Conservation (phyloP, 2,329 filamentous ascomycete species). For the Pseudodiploospora longispora region DNA sequence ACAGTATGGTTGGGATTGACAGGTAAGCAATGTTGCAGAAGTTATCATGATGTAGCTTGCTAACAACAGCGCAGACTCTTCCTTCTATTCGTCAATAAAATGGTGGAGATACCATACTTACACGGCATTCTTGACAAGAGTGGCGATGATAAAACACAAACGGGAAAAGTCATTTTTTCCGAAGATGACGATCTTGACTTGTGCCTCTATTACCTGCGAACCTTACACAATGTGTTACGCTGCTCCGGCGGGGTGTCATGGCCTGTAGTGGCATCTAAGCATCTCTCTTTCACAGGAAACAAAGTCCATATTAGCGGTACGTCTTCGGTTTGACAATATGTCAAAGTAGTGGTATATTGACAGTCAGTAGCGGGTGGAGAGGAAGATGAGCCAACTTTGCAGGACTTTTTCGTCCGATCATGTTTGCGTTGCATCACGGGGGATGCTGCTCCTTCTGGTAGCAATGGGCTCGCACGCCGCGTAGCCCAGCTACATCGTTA, state of each 20-base stretch:
- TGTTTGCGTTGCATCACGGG: conserved; percentile 53
- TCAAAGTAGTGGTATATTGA: conserved; percentile 12
- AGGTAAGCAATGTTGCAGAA: conserved; percentile 33
- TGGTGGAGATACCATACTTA: conserved; percentile 48
- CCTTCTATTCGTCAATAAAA: conserved; percentile 50
- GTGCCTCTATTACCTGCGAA: conserved; percentile 69
- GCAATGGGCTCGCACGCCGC: conserved; percentile 27
- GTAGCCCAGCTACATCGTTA: conserved; percentile 62
- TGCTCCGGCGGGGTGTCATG: conserved; percentile 61
- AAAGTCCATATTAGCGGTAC: conserved; percentile 40
- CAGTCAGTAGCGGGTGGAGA: conserved; percentile 35
- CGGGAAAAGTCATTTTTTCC: conserved; percentile 21
- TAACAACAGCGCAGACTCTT: conserved; percentile 41
- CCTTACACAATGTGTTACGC: conserved; percentile 63
- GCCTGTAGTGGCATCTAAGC: conserved; percentile 58
- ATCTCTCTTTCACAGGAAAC: conserved; percentile 20
- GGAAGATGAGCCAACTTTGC: conserved; percentile 51
- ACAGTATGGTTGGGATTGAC: conserved; percentile 54
- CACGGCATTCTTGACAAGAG: conserved; percentile 10
- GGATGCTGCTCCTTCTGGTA: conserved; percentile 13
- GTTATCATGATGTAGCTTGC: neutral
- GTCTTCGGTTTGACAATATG: conserved; percentile 18
- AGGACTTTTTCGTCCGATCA: conserved; percentile 59
- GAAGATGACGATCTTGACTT: conserved; percentile 64
- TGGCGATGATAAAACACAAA: conserved; percentile 10